Evolutionary conservation across 2,329 filamentous ascomycete genomes (phyloP), one percentile per base, ranked within the genome.

Genomic region (Aspergillus uvarum): DNA sequence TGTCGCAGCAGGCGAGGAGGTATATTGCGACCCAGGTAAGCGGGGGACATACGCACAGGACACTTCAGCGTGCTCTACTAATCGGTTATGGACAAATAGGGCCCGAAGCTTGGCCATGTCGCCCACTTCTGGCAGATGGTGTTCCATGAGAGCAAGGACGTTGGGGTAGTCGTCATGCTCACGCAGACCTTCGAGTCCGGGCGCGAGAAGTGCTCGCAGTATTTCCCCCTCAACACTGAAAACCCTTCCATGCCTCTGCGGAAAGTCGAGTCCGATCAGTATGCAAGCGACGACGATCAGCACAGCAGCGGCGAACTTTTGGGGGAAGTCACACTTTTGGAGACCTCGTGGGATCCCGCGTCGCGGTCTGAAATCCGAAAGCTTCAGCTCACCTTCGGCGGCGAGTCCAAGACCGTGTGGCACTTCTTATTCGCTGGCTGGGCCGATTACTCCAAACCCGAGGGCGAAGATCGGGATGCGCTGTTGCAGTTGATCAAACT

Each of bases 41-140:
- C 69, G 24, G 24, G 47, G 26, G 7, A 10, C 11, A 16, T 19
- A 16, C 32, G 22, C 21, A n/a, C 47, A n/a, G 11, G 32, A 24
- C 31, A 44, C 29, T 26, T 12, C n/a, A 22, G 24, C n/a, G n/a
- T 2, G 10, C 16, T 48, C 4, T 22, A 6, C 42, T 47, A 16
- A 48, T 19, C 29, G 3, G 29, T 47, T 24, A 32, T 51, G 53
- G 32, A 51, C 24, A 31, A 48, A 47, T 22, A 88, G 79, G 95
- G 95, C 0, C 95, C 95, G 5, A 96, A 93, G 70, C 76, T 82
- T 61, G 85, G 86, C 26, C 91, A 90, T 16, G 83, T 89, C 58
- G 86, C 88, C 66, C 92, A 96, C 71, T 90, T 96, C 65, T 99
- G 94, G 91, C 91, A 95, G 71, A 99, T 99, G 95, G 82, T 97